Base-by-base conservation (phyloP, 768 basidiomycete species). In the Xerocomus potaroensis region DNA sequence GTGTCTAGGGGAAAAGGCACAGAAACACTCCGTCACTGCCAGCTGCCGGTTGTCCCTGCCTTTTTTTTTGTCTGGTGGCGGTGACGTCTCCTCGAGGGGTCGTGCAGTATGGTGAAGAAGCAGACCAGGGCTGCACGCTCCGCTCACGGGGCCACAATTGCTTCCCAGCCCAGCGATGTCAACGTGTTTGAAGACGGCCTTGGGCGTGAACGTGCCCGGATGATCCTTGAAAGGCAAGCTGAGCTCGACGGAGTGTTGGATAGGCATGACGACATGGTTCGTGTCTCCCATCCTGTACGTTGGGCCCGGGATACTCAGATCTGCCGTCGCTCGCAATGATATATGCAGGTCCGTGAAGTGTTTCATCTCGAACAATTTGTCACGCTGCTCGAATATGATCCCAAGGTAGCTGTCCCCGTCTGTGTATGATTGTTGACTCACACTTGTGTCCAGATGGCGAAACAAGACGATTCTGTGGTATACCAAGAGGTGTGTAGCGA, bases 281-380 rank as follows among this genome's bases (percentile, higher is more conserved):
- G 88, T 76, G 31, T 43, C 47, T 33, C 22, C 10, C 12, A 16
- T n/a, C 26, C 15, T 45, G 36, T 46, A 42, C 41, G 24, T 26
- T 24, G 19, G 23, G n/a, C n/a, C 4, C 15, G 16, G 34, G 9
- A 22, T 16, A 18, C 30, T 39, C 34, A 48, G 18, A 41, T 32
- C 5, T 26, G 32, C n/a, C n/a, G n/a, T n/a, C n/a, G n/a, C n/a
- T n/a, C n/a, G n/a, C n/a, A n/a, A n/a, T n/a, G n/a, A n/a, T n/a
- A n/a, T n/a, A n/a, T n/a, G n/a, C 50, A 91, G 85, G 75, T 95
- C 39, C 80, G 93, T 49, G 91, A 97, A 66, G 73, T 80, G 48
- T 97, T 94, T 65, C 93, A 97, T 60, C 74, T 95, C 67, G 85
- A 93, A 53, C 73, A 84, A 48, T 94, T 87, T 61, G 77, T 81